phyloP scores from a whole-genome alignment of 2,329 filamentous ascomycete genomes.

The Ceratocystiopsis sp. region DNA sequence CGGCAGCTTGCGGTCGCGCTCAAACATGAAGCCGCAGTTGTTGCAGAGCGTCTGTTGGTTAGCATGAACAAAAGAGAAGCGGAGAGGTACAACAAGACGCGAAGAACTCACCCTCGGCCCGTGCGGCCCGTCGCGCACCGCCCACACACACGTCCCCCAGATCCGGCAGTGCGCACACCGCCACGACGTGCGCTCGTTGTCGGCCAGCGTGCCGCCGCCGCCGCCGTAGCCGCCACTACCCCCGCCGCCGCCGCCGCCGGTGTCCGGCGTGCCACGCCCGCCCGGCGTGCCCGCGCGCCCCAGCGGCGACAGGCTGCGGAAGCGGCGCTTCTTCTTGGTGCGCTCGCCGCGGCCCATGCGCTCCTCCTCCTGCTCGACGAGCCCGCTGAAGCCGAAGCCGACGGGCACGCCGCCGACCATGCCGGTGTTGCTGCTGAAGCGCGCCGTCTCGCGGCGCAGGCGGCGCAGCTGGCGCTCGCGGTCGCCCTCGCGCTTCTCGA shows the following conservation, averaged over 20 bases:
- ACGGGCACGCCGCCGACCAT: conserved; percentile 61
- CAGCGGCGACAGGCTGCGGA: conserved; percentile 71
- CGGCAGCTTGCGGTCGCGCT: conserved; percentile 71
- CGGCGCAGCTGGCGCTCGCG: conserved; percentile 79
- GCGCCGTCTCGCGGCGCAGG: conserved; percentile 74
- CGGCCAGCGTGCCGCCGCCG: conserved; percentile 47
- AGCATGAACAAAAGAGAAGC: neutral
- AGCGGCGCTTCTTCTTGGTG: conserved; percentile 87
- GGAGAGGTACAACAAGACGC: no score
- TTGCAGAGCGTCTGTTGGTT: conserved; percentile 60
- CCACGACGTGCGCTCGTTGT: conserved; percentile 70
- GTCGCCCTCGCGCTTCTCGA: conserved; percentile 91
- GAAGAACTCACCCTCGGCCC: conserved; percentile 55
- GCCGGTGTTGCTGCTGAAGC: conserved; percentile 74
- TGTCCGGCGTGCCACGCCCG: conserved; percentile 65
- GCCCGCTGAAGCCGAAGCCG: conserved; percentile 29
- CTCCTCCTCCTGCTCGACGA: conserved; percentile 49
- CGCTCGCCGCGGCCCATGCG: conserved; percentile 82
- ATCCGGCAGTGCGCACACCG: conserved; percentile 75
- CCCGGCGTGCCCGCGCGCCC: conserved; percentile 51
- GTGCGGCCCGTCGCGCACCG: conserved; percentile 75
- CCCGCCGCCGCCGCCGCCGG: conserved; percentile 47
- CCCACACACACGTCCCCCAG: conserved; percentile 86
- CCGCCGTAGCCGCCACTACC: conserved; percentile 34
- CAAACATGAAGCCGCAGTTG: conserved; percentile 81